Evolutionary conservation across 306 rosid species (phyloP), one percentile per base, ranked within the genome.

Genomic region (Prunus mongolica): DNA sequence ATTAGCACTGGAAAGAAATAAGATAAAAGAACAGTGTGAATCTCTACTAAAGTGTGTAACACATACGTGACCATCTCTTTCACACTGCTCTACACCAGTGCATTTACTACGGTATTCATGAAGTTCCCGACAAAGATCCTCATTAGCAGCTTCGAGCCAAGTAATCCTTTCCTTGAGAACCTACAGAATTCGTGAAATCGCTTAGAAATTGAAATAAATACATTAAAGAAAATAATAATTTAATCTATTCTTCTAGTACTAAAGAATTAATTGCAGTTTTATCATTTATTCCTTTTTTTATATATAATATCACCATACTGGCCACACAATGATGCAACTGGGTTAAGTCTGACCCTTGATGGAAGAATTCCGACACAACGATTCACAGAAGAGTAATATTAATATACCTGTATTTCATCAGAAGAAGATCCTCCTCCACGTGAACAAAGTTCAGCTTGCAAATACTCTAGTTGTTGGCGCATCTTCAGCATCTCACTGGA

Each of bases 91-190:
- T 66, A 69, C 85, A 69, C 34, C 73, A 61, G 88, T 79, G 85
- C 90, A 89, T 93, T 88, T 90, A 69, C 93, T 96, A 55, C 97
- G 96, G 80, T 82, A 84, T 79, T 91, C 96, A 58, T 89, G 99
- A 88, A 96, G 98, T 86, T 96, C 98, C n/a, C 91, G 88, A 82
- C 97, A 91, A 77, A 96, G 98, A 82, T 96, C 96, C 84, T 89
- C 98, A 85, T 96, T 96, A 80, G 98, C 89, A 81, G 98, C 96
- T 89, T 96, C 99, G 80, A 96, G 99, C 91, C 96, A 91, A 79
- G 93, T 65, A 86, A 96, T 89, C 79, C 97, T 89, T 88, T 96
- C 99, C 93, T 93, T 96, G 64, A 96, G 97, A 79, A 86, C 92
- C 99, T 96, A 80, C 78, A 63, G 13, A 78, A 78, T 67, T 66